These are phyloP conservation scores for Xanthoconium stramineum DNA, from an alignment of 768 basidiomycete species.

Conservation along the genomic window DNA sequence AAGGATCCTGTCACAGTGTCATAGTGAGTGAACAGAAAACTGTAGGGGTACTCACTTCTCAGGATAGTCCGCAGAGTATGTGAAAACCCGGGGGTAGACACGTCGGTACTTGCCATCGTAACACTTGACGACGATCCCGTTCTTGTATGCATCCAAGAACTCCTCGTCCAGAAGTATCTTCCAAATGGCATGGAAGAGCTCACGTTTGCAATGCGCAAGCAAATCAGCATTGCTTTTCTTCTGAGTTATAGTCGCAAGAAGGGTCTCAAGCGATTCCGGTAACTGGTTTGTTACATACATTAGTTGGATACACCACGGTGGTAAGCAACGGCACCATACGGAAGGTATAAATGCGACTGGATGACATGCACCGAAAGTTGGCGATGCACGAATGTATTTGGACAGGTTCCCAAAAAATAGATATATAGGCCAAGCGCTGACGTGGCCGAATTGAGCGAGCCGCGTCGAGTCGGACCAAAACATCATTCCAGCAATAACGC, in stretches of 20 bases:
- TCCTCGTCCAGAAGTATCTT: neutral
- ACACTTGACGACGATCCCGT: neutral
- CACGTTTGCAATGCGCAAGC: conserved; percentile 1
- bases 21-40: neutral
- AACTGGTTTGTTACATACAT: neutral
- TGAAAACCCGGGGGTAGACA: conserved; percentile 1
- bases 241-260: neutral
- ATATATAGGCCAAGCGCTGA: conserved; percentile 12
- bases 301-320: no score
- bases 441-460: conserved; percentile 13
- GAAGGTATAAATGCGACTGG: neutral
- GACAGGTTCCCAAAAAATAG: conserved; percentile 8
- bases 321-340: no score
- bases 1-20: neutral
- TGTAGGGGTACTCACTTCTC: neutral
- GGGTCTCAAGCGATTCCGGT: neutral
- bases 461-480: conserved; percentile 21
- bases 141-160: no score
- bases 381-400: neutral
- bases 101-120: neutral
- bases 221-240: neutral
- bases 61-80: no score
- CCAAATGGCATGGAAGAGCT: conserved; percentile 8
- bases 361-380: neutral
- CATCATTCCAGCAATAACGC: conserved; percentile 6